A percentile compares a stretch with the other conserved stretches of the same genome.
phyloP scores from a whole-genome alignment of 257 asterid genomes.

The Solanum infundibuliforme region DNA sequence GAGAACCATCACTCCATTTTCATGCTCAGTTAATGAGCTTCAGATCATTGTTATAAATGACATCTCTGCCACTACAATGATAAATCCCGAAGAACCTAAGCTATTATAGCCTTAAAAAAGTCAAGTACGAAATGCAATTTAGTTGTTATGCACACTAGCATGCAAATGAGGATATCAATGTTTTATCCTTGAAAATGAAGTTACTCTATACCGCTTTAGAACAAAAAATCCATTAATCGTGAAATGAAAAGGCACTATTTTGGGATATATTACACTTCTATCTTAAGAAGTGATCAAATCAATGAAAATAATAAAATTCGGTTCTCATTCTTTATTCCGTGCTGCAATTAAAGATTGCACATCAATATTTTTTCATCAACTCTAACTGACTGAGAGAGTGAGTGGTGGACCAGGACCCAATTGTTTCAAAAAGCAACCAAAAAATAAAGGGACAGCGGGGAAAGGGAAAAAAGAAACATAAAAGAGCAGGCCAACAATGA shows the following conservation, averaged over 20 bases:
- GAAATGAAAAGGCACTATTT: neutral
- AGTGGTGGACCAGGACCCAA: neutral
- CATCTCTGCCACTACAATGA: neutral
- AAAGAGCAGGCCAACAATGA: neutral
- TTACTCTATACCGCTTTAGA: neutral
- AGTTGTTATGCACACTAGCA: neutral
- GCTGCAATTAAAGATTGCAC: neutral
- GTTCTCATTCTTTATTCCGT: neutral
- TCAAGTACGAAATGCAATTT: neutral
- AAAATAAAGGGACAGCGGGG: neutral
- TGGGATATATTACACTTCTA: neutral
- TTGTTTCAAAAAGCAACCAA: neutral
- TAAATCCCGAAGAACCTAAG: neutral
- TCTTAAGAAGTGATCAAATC: neutral
- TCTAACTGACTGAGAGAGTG: neutral
- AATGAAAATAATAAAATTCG: neutral
- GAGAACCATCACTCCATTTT: neutral
- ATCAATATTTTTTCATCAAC: neutral
- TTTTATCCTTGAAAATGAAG: neutral
- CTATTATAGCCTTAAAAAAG: neutral
- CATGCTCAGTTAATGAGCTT: neutral
- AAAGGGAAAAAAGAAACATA: neutral
- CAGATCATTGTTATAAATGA: neutral
- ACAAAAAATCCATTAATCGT: neutral
- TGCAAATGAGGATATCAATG: neutral